Base-by-base conservation (phyloP, 2,329 filamentous ascomycete genomes). In the Dryadomyces quercivorus region DNA sequence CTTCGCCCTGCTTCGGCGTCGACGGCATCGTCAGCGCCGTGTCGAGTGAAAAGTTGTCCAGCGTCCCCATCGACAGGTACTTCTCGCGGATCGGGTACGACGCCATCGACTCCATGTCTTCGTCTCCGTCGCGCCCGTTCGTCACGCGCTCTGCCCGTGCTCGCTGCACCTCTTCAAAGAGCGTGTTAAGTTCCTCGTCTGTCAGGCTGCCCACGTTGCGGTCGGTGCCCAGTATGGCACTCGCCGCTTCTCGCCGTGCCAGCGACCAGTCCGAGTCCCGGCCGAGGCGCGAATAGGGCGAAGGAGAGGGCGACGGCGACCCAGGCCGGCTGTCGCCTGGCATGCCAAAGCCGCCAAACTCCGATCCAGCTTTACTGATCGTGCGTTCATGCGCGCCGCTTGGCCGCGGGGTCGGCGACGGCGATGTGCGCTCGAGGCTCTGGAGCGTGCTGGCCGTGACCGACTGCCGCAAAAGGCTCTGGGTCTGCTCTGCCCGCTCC, bases 21-120 rank as follows among this genome's bases (percentile, higher is more conserved):
- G 90, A 94, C 2, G 93, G 93, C 77, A 96, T 90, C 0, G 93
- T 98, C 51, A 98, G 75, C 13, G 85, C 86, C 1, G 93, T 98
- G 66, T 98, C 93, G 16, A 98, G 75, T 2, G 92, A 97, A 63
- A 96, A 93, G 65, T 95, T 96, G 69, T 98, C 93, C 53, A 97
- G 77, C 0, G 92, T 96, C 2, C 92, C 92, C 54, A 86, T 93
- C 2, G 91, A 96, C 72, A 95, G 81, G 68, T 97, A 97, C 65
- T 97, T 97, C 62, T 98, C 93, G 52, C 93, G 80, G 34, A 91
- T 76, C 1, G 89, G 85, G 64, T 91, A 96, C 0, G 92, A 96
- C 31, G 84, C 86, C 50, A 86, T 81, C 0, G 92, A 96, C 61
- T 98, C 93, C 53, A 84, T 82, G 66, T 97, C 93, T 55, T 96